Percentiles rank a stretch among this genome's conserved stretches.
Conservation (phyloP, 495 filamentous ascomycete species). For the Podospora anserina region DNA sequence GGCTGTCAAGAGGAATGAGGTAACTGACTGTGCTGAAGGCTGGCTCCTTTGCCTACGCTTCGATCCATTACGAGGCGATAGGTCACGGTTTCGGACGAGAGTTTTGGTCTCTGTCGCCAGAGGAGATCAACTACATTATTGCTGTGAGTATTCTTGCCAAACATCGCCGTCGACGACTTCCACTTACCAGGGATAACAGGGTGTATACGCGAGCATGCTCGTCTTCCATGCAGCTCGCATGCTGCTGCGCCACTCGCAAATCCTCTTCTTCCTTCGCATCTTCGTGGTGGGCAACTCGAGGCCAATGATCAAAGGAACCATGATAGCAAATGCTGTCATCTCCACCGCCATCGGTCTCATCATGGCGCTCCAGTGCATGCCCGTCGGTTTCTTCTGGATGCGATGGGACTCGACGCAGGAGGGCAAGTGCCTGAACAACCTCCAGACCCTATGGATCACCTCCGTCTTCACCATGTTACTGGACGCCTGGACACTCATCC, state of each 20-base stretch:
- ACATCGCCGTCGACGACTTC: no score
- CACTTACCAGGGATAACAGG: background rate
- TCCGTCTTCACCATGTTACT: slow-evolving; percentile 52
- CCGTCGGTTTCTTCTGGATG: slow-evolving; percentile 32
- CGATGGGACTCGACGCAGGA: slow-evolving; percentile 25
- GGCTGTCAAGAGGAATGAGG: background rate
- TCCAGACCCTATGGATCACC: slow-evolving; percentile 38
- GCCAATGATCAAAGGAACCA: slow-evolving; percentile 27
- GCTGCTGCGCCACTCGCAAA: slow-evolving; percentile 40
- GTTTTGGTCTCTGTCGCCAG: slow-evolving; percentile 32
- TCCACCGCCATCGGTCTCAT: slow-evolving; percentile 20
- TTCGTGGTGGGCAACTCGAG: slow-evolving; percentile 21
- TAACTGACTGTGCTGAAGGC: background rate
- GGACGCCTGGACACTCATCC: slow-evolving; percentile 50
- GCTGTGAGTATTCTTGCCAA: background rate
- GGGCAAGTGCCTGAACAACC: slow-evolving; percentile 26
- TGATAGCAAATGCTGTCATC: slow-evolving; percentile 18
- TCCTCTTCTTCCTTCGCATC: slow-evolving; percentile 44
- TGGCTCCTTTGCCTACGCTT: slow-evolving; percentile 9
- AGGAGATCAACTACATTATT: slow-evolving; percentile 26
- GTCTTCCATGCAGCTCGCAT: slow-evolving; percentile 31
- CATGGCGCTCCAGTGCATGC: slow-evolving; percentile 32
- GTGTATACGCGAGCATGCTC: slow-evolving; percentile 24
- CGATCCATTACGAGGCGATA: slow-evolving; percentile 15
- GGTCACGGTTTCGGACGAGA: slow-evolving; percentile 34